Percentiles rank a stretch among this genome's conserved stretches.
Conservation (phyloP, 1,139 yeast genomes). For the Lodderomyces theae region DNA sequence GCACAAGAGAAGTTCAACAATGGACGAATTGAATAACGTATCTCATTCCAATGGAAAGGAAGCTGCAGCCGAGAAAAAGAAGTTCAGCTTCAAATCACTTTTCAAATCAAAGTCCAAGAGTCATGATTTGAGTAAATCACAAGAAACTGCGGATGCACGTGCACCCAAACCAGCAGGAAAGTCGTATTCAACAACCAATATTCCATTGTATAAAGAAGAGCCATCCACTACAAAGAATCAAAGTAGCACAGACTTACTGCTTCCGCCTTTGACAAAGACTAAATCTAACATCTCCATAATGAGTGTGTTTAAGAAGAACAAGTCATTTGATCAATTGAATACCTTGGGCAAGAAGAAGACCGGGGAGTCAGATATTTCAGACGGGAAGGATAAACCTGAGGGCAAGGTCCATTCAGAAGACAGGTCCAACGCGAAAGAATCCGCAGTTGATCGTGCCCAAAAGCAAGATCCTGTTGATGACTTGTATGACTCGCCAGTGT, state of each 20-base stretch:
- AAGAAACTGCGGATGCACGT: not conserved
- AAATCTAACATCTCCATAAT: constrained; percentile 16
- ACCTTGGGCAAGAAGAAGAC: not conserved
- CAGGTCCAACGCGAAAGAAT: not conserved
- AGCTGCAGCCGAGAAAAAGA: constrained; percentile 24
- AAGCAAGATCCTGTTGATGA: not conserved
- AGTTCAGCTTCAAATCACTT: constrained; percentile 40
- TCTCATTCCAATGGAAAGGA: constrained; percentile 4
- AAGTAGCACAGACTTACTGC: constrained; percentile 2
- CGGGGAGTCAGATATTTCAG: not conserved
- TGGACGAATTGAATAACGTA: constrained; percentile 15
- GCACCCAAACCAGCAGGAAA: constrained; percentile 15
- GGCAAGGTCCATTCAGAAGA: not conserved
- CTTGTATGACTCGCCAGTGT: not conserved
- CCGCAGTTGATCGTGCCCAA: not conserved
- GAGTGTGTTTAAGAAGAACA: constrained; percentile 27
- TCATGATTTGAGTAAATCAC: constrained; percentile 23
- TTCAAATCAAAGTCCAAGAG: constrained; percentile 36
- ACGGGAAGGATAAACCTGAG: not conserved
- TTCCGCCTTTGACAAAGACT: constrained; percentile 5
- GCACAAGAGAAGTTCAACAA: constrained; percentile 28
- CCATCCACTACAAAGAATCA: not conserved
- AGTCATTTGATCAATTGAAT: constrained; percentile 20
- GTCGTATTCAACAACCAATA: constrained; percentile 32
- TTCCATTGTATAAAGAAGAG: constrained; percentile 11